Conservation (phyloP, 345 rosid genomes). For the Populus simonii region DNA sequence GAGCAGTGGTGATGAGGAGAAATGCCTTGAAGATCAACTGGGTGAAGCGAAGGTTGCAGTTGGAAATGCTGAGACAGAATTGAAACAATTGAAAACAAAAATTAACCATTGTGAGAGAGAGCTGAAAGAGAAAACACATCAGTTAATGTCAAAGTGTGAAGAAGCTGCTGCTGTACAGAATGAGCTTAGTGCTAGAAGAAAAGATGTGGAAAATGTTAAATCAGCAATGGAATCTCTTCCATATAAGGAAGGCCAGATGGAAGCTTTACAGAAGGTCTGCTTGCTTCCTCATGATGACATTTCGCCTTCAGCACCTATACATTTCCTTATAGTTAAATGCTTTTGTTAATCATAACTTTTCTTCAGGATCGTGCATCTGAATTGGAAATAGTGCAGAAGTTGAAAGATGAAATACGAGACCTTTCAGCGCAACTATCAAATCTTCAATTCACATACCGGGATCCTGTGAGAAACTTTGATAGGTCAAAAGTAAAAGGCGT, state of each 20-base stretch:
- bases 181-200: slow-evolving; percentile 62
- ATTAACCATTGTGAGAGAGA: slow-evolving; percentile 79
- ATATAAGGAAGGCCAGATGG: slow-evolving; percentile 76
- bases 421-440: slow-evolving; percentile 72
- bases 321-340: slow-evolving; percentile 17
- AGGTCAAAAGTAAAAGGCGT: slow-evolving; percentile 95
- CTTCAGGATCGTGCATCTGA: slow-evolving; percentile 70
- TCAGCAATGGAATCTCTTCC: slow-evolving; percentile 60
- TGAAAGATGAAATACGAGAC: slow-evolving; percentile 72
- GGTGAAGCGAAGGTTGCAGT: slow-evolving; percentile 86
- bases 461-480: slow-evolving; percentile 83
- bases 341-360: slow-evolving; percentile 8
- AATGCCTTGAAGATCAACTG: slow-evolving; percentile 96
- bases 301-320: slow-evolving; percentile 3
- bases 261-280: slow-evolving; percentile 78
- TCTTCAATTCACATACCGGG: slow-evolving; percentile 80
- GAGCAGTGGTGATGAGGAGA: slow-evolving; percentile 88
- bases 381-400: slow-evolving; percentile 63
- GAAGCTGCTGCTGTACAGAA: slow-evolving; percentile 76
- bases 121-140: slow-evolving; percentile 69
- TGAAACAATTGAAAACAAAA: slow-evolving; percentile 81
- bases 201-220: slow-evolving; percentile 61
- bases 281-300: slow-evolving; percentile 2
- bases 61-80: slow-evolving; percentile 84
- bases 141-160: slow-evolving; percentile 65